A percentile compares a stretch with the other conserved stretches of the same genome.
These are phyloP conservation scores for Pythium biforme DNA, from an alignment of 352 stramenopile genomes.

Conservation along the genomic window DNA sequence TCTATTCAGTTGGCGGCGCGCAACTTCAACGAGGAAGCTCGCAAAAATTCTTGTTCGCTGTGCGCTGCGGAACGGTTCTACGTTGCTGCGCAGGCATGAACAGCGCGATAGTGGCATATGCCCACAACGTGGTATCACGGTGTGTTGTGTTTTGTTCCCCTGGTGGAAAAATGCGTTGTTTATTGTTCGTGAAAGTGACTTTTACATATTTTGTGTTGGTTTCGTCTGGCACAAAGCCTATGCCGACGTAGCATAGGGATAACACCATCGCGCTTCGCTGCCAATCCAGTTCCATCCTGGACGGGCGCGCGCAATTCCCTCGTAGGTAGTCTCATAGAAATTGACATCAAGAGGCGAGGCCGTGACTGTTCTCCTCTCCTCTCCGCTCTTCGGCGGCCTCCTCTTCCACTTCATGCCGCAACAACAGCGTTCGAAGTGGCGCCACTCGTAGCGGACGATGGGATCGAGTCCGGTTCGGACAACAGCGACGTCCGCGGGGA, in stretches of 20 bases:
- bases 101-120: no score
- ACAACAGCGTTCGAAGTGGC: slow-evolving; percentile 7
- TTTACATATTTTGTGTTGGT: slow-evolving; percentile 3
- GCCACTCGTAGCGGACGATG: slow-evolving; percentile 3
- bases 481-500: slow-evolving; percentile 23
- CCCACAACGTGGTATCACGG: no score
- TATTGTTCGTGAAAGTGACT: slow-evolving; percentile 7
- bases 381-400: neutral
- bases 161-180: neutral
- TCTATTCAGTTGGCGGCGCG: no score
- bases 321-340: neutral
- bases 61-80: no score
- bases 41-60: no score
- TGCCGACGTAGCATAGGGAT: neutral
- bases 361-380: neutral
- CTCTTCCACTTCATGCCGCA: neutral
- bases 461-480: slow-evolving; percentile 22
- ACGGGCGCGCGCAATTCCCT: neutral
- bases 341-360: neutral
- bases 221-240: neutral
- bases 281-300: slow-evolving; percentile 14
- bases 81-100: no score
- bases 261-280: no score
- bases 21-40: no score
- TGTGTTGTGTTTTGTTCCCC: no score